A percentile compares a stretch with the other conserved stretches of the same genome.
Evolutionary conservation across 2,329 filamentous ascomycete genomes (phyloP).

Genomic region (Diplodia seriata): DNA sequence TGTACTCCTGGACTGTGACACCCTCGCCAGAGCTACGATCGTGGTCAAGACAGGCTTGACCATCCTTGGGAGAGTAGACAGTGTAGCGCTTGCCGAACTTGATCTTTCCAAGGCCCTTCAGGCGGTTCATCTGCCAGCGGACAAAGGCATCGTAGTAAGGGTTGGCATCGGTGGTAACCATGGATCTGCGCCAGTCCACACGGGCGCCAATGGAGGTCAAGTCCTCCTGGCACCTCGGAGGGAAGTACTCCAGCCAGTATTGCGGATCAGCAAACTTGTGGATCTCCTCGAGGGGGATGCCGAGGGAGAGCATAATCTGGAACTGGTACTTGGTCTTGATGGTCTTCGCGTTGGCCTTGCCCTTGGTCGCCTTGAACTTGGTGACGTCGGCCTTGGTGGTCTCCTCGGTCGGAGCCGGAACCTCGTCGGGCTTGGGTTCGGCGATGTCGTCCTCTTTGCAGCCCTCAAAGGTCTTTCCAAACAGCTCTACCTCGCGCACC

Average conservation of each 20-base stretch:
- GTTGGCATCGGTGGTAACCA: constrained; percentile 96
- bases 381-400: constrained; percentile 79
- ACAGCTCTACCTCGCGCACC: constrained; percentile 84
- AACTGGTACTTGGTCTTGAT: constrained; percentile 96
- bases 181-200: constrained; percentile 90
- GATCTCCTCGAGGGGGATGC: constrained; percentile 86
- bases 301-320: constrained; percentile 91
- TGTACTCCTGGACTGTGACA: constrained; percentile 88
- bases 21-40: constrained; percentile 83
- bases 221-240: constrained; percentile 78
- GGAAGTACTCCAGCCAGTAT: constrained; percentile 93
- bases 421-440: constrained; percentile 57
- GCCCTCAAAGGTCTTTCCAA: constrained; percentile 83
- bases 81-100: constrained; percentile 93
- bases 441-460: constrained; percentile 58
- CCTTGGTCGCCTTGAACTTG: constrained; percentile 82
- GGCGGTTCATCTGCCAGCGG: constrained; percentile 93
- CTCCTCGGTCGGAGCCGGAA: constrained; percentile 67
- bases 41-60: constrained; percentile 87
- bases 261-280: constrained; percentile 91
- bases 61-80: constrained; percentile 89
- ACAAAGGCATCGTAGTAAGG: constrained; percentile 97
- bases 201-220: constrained; percentile 82
- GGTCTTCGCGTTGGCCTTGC: constrained; percentile 85
- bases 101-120: constrained; percentile 90